Evolutionary conservation across 805 yeast genomes (phyloP).

Genomic region (Yarrowia sp.): DNA sequence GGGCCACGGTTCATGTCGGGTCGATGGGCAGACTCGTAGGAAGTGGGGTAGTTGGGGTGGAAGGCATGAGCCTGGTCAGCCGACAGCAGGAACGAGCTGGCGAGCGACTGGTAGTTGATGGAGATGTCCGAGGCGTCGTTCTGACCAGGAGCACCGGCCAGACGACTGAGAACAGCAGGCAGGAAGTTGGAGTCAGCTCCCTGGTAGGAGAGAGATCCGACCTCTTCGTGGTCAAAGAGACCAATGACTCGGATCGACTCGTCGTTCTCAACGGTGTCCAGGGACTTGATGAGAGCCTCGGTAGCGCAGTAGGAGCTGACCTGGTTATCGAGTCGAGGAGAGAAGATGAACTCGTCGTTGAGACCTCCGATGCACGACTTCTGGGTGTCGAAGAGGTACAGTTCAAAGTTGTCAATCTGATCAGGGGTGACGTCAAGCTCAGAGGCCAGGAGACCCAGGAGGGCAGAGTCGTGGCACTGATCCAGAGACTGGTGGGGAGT

Average conservation of each 20-base stretch:
- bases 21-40: slow-evolving; percentile 77
- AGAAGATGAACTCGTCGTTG: slow-evolving; percentile 86
- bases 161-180: slow-evolving; percentile 75
- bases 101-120: slow-evolving; percentile 45
- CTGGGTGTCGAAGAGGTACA: slow-evolving; percentile 84
- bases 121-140: slow-evolving; percentile 44
- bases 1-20: slow-evolving; percentile 90
- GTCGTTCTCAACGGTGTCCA: slow-evolving; percentile 55
- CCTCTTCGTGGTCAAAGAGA: slow-evolving; percentile 93
- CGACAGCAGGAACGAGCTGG: slow-evolving; percentile 82
- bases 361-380: slow-evolving; percentile 85
- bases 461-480: slow-evolving; percentile 76
- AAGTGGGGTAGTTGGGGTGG: slow-evolving; percentile 85
- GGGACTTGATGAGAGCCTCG: slow-evolving; percentile 67
- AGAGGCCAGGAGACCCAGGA: slow-evolving; percentile 71
- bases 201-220: slow-evolving; percentile 92
- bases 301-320: slow-evolving; percentile 85
- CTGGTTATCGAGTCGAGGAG: slow-evolving; percentile 90
- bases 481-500: slow-evolving; percentile 64
- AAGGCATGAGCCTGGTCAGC: slow-evolving; percentile 98
- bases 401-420: slow-evolving; percentile 87
- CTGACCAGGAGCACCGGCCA: slow-evolving; percentile 52
- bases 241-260: slow-evolving; percentile 75
- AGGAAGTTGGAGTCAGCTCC: slow-evolving; percentile 95
- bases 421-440: slow-evolving; percentile 61